Percentiles rank a stretch among this genome's conserved stretches.
These are phyloP conservation scores for Gaultheria prostrata DNA, from an alignment of 148 eudicot species.

Conservation along the genomic window DNA sequence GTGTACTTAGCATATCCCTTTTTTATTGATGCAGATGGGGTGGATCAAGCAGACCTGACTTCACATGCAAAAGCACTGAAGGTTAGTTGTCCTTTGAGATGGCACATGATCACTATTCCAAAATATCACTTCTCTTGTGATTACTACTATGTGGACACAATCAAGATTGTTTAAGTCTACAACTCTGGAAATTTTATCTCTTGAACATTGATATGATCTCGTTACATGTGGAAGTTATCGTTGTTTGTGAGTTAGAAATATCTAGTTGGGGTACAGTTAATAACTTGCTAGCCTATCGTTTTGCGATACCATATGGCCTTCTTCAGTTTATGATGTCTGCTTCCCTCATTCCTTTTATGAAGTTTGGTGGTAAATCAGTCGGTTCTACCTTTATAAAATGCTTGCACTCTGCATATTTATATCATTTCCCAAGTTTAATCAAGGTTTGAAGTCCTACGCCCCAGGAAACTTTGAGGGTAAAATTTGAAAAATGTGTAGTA, in stretches of 20 bases:
- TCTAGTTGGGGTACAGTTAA: neutral
- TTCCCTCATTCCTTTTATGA: neutral
- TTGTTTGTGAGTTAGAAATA: neutral
- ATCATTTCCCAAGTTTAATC: neutral
- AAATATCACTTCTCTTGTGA: neutral
- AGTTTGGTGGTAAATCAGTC: neutral
- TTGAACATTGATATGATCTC: neutral
- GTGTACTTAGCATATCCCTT: neutral
- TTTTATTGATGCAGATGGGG: conserved; percentile 74
- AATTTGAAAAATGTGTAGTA: neutral
- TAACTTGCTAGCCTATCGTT: neutral
- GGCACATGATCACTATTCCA: neutral
- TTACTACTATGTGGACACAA: neutral
- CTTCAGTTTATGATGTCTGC: neutral
- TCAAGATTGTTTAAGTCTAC: neutral
- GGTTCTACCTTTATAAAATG: neutral
- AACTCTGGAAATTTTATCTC: neutral
- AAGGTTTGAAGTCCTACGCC: too few species aligned
- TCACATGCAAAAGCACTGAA: conserved; percentile 95
- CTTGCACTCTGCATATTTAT: neutral
- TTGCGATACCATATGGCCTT: neutral
- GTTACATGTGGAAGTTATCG: neutral
- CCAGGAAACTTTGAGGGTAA: too few species aligned
- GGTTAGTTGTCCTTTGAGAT: conserved; percentile 41
- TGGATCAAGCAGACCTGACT: conserved; percentile 98